phyloP scores from a whole-genome alignment of 2,329 filamentous ascomycete genomes.

The Penicillium rolfsii region DNA sequence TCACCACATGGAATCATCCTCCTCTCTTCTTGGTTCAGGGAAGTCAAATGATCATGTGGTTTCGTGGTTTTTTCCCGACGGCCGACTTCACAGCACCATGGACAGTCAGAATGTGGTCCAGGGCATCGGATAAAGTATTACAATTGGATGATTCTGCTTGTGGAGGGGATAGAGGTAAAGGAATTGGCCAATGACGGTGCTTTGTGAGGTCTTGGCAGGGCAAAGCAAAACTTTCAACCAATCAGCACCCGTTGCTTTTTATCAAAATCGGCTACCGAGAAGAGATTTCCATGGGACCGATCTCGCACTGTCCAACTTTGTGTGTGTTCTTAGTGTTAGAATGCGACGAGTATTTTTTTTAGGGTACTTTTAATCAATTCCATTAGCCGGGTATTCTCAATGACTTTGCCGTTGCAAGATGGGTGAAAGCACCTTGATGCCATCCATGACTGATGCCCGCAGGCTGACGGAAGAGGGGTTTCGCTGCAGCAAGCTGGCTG shows the following conservation, averaged over 20 bases:
- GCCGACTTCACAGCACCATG: slow-evolving; percentile 8
- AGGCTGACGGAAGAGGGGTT: not conserved
- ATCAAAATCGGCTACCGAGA: not conserved
- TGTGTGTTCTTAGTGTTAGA: slow-evolving; percentile 1
- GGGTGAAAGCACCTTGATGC: not conserved
- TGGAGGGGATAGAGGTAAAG: not conserved
- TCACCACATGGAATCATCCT: not conserved
- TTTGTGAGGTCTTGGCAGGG: slow-evolving; percentile 13
- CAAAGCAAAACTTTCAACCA: slow-evolving; percentile 9
- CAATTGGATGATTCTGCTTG: slow-evolving; percentile 3
- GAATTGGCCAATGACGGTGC: not conserved
- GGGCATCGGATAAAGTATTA: slow-evolving; percentile 12
- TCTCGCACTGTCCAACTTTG: not conserved
- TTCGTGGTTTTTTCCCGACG: slow-evolving; percentile 10
- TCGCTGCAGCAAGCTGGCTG: not conserved
- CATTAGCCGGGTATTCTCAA: not conserved
- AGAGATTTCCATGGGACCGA: not conserved
- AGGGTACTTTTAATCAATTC: not conserved
- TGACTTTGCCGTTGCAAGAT: not conserved
- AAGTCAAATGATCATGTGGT: not conserved
- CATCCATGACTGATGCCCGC: not conserved
- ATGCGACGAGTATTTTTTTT: not conserved
- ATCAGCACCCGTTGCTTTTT: not conserved
- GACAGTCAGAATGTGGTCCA: slow-evolving; percentile 3
- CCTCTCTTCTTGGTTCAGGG: slow-evolving; percentile 3